Base-by-base conservation (phyloP, 2,329 filamentous ascomycete genomes). In the Didymella keratinophila region DNA sequence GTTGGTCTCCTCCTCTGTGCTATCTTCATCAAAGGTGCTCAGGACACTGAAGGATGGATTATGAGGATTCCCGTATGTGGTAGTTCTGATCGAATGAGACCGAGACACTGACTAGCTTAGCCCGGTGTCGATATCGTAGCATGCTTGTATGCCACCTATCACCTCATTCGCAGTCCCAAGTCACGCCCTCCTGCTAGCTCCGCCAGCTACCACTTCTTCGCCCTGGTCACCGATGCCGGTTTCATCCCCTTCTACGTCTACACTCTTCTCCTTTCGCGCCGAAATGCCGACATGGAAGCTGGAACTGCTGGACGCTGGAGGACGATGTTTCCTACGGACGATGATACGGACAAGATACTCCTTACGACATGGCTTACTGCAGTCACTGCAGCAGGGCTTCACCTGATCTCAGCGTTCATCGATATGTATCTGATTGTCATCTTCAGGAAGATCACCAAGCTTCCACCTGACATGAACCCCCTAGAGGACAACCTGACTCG, bases 391-490 rank as follows among this genome's bases (percentile, higher is more conserved):
- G 88, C 84, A 12, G 86, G 84, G 1, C 73, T 96, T 20, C 93
- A 97, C 73, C 69, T 90, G 0, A 63, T 92, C 10, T 91, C 91
- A 1, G 77, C 95, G 1, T 76, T 81, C 18, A 80, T 96, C 34
- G 91, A 91, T 5, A 73, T 91, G 30, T 97, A 90, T 78, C 82
- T 98, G 25, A 87, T 87, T 16, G 74, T 91, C 51, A 86, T 90
- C 66, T 98, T 97, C 85, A 86, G 89, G 39, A 89, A 90, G 71
- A 97, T 98, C 69, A 83, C 88, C 5, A 82, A 84, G 20, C 84
- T 97, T 74, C 94, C 94, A 6, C 93, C 94, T 0, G 94, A 98
- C 71, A 92, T 97, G 90, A 98, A 98, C 74, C 94, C 94, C 1
- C 83, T 98, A 14, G 93, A 97, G 74, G 87, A 91, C 65, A 89